Evolutionary conservation across 2,329 filamentous ascomycete species (phyloP).

Genomic region (Nemania sp.): DNA sequence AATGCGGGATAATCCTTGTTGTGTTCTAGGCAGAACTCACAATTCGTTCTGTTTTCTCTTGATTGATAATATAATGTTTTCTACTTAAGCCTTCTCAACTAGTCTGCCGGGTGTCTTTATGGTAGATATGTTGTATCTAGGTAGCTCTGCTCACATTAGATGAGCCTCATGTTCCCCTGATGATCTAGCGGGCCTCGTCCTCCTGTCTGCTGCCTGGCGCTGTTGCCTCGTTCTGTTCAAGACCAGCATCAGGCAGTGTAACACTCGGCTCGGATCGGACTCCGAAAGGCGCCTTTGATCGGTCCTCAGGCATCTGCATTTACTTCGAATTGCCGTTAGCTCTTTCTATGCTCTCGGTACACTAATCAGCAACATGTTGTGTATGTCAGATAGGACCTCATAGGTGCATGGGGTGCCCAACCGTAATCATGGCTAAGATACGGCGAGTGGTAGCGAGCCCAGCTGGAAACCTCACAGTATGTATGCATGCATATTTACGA

Average conservation of each 20-base stretch:
- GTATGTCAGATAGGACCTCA: not conserved
- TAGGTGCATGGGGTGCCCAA: too few relatives aligned
- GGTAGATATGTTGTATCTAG: not conserved
- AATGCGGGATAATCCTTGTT: too few relatives aligned
- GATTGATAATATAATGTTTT: too few relatives aligned
- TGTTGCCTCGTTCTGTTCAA: not conserved
- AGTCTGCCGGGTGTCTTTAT: not conserved
- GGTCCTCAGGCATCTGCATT: not conserved
- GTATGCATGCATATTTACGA: not conserved
- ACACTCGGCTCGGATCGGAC: conserved; percentile 17
- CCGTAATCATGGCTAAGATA: not conserved
- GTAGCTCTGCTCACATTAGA: not conserved
- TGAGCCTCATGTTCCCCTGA: conserved; percentile 12
- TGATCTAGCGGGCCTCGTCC: not conserved
- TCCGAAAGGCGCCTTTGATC: conserved; percentile 8
- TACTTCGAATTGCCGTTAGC: not conserved
- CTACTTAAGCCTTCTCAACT: too few relatives aligned
- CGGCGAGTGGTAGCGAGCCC: too few relatives aligned
- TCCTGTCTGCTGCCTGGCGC: too few relatives aligned
- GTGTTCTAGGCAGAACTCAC: too few relatives aligned
- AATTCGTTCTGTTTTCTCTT: too few relatives aligned
- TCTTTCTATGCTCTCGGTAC: not conserved
- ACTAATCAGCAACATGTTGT: too few relatives aligned
- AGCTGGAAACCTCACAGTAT: too few relatives aligned
- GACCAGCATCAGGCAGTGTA: conserved; percentile 15